Evolutionary conservation across 2,329 filamentous ascomycete genomes (phyloP).

Genomic region (Raffaelea arxii): DNA sequence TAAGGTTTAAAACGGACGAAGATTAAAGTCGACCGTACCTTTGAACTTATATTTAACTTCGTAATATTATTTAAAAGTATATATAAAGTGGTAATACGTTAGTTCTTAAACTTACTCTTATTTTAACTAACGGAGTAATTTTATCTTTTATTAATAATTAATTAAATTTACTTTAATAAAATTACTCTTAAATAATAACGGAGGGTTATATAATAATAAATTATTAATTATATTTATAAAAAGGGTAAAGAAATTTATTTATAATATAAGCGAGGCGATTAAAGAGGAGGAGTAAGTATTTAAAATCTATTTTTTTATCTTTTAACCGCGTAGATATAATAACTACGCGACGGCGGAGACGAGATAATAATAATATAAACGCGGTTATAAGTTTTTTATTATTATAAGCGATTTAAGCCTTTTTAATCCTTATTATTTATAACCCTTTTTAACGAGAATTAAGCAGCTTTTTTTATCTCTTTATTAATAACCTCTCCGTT

Average conservation of each 20-base stretch:
- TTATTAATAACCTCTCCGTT: neutral
- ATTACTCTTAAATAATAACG: neutral
- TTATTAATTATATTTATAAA: slow-evolving; percentile 1
- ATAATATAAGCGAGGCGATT: neutral
- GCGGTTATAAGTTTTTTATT: neutral
- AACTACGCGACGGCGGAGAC: neutral
- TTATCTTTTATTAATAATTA: neutral
- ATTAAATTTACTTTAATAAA: neutral
- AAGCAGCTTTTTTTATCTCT: neutral
- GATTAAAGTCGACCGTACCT: too few relatives aligned
- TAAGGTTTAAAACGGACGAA: neutral
- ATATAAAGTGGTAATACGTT: neutral
- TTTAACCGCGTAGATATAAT: neutral
- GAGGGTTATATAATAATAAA: neutral
- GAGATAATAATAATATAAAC: neutral
- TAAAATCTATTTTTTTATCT: neutral
- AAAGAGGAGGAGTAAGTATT: neutral
- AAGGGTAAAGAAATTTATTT: neutral
- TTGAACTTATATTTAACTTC: neutral
- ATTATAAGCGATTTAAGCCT: neutral
- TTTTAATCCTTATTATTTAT: neutral
- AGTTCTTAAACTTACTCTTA: neutral
- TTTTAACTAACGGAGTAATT: neutral
- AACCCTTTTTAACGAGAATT: neutral
- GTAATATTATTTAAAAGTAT: neutral